phyloP scores from a whole-genome alignment of 352 stramenopile genomes.

The Phytophthora ramorum region DNA sequence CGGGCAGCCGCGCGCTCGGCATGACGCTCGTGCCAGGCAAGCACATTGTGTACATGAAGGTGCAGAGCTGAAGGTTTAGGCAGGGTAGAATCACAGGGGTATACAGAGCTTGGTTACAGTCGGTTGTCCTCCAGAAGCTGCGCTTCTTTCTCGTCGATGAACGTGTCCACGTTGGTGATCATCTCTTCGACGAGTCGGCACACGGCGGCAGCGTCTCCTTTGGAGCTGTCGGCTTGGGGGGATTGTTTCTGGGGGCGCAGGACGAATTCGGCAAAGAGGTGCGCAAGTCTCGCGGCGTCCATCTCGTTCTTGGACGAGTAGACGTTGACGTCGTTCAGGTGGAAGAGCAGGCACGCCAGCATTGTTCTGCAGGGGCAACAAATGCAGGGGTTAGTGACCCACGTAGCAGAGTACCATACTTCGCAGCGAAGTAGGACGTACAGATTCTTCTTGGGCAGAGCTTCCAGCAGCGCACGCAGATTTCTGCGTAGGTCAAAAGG shows the following conservation, averaged over 20 bases:
- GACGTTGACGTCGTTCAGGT: constrained; percentile 83
- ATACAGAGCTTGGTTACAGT: constrained; percentile 30
- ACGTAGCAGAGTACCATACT: background rate
- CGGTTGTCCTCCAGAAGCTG: constrained; percentile 58
- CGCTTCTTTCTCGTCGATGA: constrained; percentile 78
- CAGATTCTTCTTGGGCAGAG: constrained; percentile 72
- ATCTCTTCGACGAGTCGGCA: constrained; percentile 66
- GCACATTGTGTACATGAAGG: constrained; percentile 81
- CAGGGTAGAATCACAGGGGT: background rate
- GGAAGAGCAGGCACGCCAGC: constrained; percentile 79
- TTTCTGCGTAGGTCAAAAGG: constrained; percentile 66
- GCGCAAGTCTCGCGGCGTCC: constrained; percentile 59
- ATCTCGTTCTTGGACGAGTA: constrained; percentile 83
- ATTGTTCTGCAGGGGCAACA: constrained; percentile 44
- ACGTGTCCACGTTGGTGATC: constrained; percentile 74
- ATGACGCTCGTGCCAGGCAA: constrained; percentile 83
- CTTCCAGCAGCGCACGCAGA: constrained; percentile 63
- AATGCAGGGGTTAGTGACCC: constrained; percentile 8
- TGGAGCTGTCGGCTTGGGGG: constrained; percentile 10
- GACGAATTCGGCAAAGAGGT: constrained; percentile 63
- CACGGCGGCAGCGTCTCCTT: constrained; percentile 25
- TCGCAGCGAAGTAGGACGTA: constrained; percentile 35
- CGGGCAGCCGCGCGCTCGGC: constrained; percentile 58
- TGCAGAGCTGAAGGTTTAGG: constrained; percentile 26
- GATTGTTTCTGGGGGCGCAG: constrained; percentile 43